phyloP scores from a whole-genome alignment of 805 yeast species.

The Yamadazyma paraphyllophila region DNA sequence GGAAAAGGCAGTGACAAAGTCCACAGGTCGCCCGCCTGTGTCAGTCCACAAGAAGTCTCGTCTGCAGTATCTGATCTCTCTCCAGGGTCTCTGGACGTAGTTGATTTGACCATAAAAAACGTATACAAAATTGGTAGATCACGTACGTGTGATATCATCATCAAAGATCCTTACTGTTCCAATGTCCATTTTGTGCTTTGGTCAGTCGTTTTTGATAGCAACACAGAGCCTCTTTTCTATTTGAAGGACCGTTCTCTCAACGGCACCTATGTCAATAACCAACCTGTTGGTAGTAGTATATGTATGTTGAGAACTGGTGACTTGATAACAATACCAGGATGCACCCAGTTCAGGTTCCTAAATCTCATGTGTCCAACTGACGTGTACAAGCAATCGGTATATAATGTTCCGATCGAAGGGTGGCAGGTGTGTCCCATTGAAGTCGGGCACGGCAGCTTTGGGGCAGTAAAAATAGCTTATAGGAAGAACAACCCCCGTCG shows the following conservation, averaged over 20 bases:
- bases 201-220: constrained; percentile 50
- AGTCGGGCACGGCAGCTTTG: constrained; percentile 59
- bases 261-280: constrained; percentile 48
- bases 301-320: constrained; percentile 40
- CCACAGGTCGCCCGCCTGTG: too few species aligned
- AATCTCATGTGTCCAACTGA: too few species aligned
- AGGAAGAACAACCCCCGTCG: constrained; percentile 13
- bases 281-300: constrained; percentile 22
- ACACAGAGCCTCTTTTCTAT: constrained; percentile 46
- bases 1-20: not conserved
- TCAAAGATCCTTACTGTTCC: constrained; percentile 42
- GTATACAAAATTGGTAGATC: constrained; percentile 44
- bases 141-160: constrained; percentile 24
- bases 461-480: constrained; percentile 45
- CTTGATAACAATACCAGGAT: constrained; percentile 17
- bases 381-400: too few species aligned
- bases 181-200: constrained; percentile 48
- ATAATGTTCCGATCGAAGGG: not conserved
- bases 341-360: constrained; percentile 1
- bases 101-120: not conserved
- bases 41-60: too few species aligned
- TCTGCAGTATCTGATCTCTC: too few species aligned
- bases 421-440: constrained; percentile 46
- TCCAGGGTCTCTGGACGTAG: not conserved
- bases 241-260: constrained; percentile 51